Evolutionary conservation across 1,284 basidiomycete genomes (phyloP), one percentile per base, ranked within the genome.

Genomic region (Fomitopsis pinicola): DNA sequence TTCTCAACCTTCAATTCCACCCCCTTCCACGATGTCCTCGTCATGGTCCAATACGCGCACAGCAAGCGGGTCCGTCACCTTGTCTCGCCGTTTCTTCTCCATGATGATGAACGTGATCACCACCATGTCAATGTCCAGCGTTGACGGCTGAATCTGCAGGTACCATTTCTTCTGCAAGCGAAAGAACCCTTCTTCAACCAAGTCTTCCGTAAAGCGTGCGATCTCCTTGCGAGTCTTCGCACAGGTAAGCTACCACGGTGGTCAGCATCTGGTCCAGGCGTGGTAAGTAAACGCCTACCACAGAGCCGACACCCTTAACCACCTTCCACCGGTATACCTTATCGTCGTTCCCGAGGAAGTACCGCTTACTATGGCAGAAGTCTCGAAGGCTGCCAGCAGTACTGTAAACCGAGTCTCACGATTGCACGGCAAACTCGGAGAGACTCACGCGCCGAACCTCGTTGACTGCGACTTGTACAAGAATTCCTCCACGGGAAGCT

Each of bases 21-120:
- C 65, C 30, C 66, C 75, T 53, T 76, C 77, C 9, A 72, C 75
- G 2, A 73, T 72, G 61, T 80, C 80, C 58, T 78, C 79, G 59
- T 78, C 77, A 59, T 75, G 69, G 17, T 62, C 55, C 3, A 68
- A 64, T 46, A 67, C 66, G 10, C 71, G 61, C 22, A 63, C 67
- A 22, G 71, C 72, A 45, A 72, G 70, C 63, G 77, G 50, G 72
- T 52, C 77, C 72, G 14, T 71, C 67, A 62, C 69, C 68, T 65
- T 62, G 44, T 80, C 79, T 36, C 79, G 75, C 33, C 80, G 72
- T 63, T 80, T 80, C 71, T 78, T 82, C 72, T 82, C 81, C 75
- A 83, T 76, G 60, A 84, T 77, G 61, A 83, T 66, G 63, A 82
- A 83, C 14, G 82, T 81, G 40, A 83, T 69, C 30, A 84, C 71